These are phyloP conservation scores for Boeremia lycopersici DNA, from an alignment of 2,329 filamentous ascomycete species.

Conservation along the genomic window DNA sequence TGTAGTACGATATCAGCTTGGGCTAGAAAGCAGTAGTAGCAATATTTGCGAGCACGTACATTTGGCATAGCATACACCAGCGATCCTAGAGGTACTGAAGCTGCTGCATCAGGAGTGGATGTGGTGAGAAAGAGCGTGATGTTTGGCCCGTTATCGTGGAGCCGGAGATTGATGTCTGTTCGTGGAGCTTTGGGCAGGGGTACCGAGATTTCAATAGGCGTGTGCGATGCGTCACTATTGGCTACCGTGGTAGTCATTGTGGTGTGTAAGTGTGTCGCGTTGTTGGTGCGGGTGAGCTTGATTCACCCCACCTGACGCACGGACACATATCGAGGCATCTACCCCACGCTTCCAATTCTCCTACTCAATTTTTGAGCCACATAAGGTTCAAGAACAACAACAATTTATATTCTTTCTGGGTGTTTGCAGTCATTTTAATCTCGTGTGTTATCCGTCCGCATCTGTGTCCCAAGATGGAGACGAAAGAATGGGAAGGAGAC, in stretches of 20 bases:
- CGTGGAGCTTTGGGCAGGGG: constrained; percentile 62
- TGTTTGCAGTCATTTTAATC: not conserved
- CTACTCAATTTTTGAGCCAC: not conserved
- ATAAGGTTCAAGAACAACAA: not conserved
- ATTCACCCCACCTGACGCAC: constrained; percentile 14
- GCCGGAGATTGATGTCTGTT: constrained; percentile 64
- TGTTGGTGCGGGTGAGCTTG: constrained; percentile 6
- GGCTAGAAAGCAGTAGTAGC: not conserved
- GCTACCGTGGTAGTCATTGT: constrained; percentile 27
- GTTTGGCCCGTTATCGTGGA: constrained; percentile 60
- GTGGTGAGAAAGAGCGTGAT: constrained; percentile 64
- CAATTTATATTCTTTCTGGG: not conserved
- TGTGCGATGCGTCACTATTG: constrained; percentile 27
- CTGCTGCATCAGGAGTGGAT: constrained; percentile 49
- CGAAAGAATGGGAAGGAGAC: constrained; percentile 62
- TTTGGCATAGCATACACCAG: constrained; percentile 94
- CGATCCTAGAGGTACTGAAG: constrained; percentile 68
- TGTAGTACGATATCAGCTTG: constrained; percentile 26
- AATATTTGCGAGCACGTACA: constrained; percentile 56
- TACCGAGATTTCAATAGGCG: constrained; percentile 62
- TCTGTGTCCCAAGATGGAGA: constrained; percentile 21
- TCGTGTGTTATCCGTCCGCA: not conserved
- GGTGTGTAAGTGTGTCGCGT: constrained; percentile 3
- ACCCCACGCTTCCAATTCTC: constrained; percentile 9
- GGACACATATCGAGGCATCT: not conserved